phyloP scores from a whole-genome alignment of 2,329 filamentous ascomycete species.

The Aspergillus neoniger region DNA sequence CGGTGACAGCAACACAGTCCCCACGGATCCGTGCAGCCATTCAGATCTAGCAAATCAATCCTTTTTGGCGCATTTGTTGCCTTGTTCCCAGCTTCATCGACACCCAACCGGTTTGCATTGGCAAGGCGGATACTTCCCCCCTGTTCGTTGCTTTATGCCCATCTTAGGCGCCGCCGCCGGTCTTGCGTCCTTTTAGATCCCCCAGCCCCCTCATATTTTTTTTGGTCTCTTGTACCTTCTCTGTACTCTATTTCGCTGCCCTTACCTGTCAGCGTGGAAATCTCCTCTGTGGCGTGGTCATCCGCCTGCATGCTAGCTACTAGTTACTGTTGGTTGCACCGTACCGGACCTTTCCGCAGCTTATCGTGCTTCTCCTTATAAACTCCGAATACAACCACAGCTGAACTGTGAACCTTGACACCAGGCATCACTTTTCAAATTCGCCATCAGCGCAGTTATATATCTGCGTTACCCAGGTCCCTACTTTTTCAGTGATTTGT shows the following conservation, averaged over 20 bases:
- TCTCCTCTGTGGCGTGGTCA: slow-evolving; percentile 17
- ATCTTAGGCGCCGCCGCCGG: slow-evolving; percentile 22
- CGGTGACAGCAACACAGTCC: slow-evolving; percentile 18
- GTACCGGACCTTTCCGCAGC: background rate
- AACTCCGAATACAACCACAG: slow-evolving; percentile 13
- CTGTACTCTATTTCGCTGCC: slow-evolving; percentile 6
- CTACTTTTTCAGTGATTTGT: background rate
- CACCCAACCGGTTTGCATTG: slow-evolving; percentile 21
- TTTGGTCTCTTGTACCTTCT: background rate
- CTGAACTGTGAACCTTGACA: slow-evolving; percentile 13
- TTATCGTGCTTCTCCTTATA: background rate
- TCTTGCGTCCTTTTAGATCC: slow-evolving; percentile 13
- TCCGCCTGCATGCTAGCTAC: slow-evolving; percentile 9
- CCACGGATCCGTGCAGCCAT: slow-evolving; percentile 26
- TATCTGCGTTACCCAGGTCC: background rate
- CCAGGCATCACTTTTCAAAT: slow-evolving; percentile 18
- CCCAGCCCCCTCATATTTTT: slow-evolving; percentile 22
- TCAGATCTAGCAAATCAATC: slow-evolving; percentile 11
- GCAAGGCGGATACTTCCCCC: slow-evolving; percentile 17
- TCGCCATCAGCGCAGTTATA: slow-evolving; percentile 6
- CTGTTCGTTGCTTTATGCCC: slow-evolving; percentile 27
- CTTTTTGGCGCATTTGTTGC: slow-evolving; percentile 15
- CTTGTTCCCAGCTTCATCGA: slow-evolving; percentile 21
- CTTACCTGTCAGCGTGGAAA: slow-evolving; percentile 9
- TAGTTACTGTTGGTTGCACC: slow-evolving; percentile 7